These are phyloP conservation scores for Blastomyces gilchristii DNA, from an alignment of 2,329 filamentous ascomycete genomes.

Conservation along the genomic window DNA sequence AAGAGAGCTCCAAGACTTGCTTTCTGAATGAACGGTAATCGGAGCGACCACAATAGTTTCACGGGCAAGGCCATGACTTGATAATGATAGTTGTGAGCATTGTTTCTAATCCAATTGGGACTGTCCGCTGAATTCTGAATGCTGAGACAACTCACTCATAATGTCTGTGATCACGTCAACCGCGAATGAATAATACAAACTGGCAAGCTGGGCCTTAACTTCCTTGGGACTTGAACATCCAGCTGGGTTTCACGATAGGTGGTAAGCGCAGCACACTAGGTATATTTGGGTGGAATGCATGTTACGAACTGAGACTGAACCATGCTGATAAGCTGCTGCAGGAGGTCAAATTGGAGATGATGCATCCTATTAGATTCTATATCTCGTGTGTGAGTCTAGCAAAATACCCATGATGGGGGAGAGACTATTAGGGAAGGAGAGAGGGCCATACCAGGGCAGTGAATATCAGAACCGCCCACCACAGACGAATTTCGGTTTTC, in stretches of 20 bases:
- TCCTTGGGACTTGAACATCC: constrained; percentile 23
- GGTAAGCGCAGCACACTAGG: constrained; percentile 3
- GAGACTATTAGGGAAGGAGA: background rate
- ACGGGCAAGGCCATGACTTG: constrained; percentile 32
- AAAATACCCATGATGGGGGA: background rate
- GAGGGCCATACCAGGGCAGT: constrained; percentile 23
- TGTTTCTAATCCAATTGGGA: background rate
- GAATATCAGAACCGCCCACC: constrained; percentile 30
- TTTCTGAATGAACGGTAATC: constrained; percentile 27
- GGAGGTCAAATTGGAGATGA: constrained; percentile 28
- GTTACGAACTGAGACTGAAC: constrained; percentile 23
- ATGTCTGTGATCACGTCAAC: constrained; percentile 30
- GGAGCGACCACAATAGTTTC: constrained; percentile 29
- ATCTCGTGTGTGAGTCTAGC: background rate
- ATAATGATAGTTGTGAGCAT: background rate
- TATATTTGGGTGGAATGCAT: background rate
- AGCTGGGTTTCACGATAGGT: constrained; percentile 10
- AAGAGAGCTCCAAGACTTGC: constrained; percentile 24
- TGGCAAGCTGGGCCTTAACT: constrained; percentile 24
- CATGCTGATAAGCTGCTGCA: constrained; percentile 29
- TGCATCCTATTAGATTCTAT: constrained; percentile 29
- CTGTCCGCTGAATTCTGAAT: background rate
- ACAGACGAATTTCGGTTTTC: constrained; percentile 25
- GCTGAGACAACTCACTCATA: constrained; percentile 20
- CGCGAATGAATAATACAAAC: constrained; percentile 28